phyloP scores from a whole-genome alignment of 768 basidiomycete genomes.

The Candolleomyces efflorescens region DNA sequence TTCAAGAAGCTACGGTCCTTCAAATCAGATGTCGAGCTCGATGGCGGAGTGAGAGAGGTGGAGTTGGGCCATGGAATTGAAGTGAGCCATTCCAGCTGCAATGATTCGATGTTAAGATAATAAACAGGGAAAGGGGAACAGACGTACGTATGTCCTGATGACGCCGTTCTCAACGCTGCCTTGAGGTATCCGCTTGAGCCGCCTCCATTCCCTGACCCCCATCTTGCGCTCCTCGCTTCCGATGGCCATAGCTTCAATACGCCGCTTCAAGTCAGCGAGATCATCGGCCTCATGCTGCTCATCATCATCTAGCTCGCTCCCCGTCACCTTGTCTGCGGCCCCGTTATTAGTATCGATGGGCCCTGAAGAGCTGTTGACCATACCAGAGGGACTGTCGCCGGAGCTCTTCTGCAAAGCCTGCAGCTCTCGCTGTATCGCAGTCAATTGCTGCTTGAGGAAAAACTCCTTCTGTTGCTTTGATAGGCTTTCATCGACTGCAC shows the following conservation, averaged over 20 bases:
- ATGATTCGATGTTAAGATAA: neutral
- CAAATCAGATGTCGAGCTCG: conserved; percentile 23
- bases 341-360: conserved; percentile 15
- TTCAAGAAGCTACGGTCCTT: conserved; percentile 57
- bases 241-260: conserved; percentile 68
- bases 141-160: conserved; percentile 72
- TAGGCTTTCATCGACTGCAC: conserved; percentile 77
- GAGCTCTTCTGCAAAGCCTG: conserved; percentile 41
- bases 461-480: conserved; percentile 87
- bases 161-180: conserved; percentile 92
- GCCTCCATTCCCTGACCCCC: conserved; percentile 76
- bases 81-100: conserved; percentile 85
- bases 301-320: conserved; percentile 66
- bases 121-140: conserved; percentile 6
- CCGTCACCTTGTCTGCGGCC: conserved; percentile 20
- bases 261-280: conserved; percentile 63
- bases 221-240: conserved; percentile 81
- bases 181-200: conserved; percentile 83
- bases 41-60: conserved; percentile 10
- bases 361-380: conserved; percentile 11
- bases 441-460: conserved; percentile 79
- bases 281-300: conserved; percentile 82
- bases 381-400: conserved; percentile 14
- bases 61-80: conserved; percentile 78
- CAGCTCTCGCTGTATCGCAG: conserved; percentile 76